Conservation (phyloP, 2,329 filamentous ascomycete genomes). For the Verticillium nonalfalfae region DNA sequence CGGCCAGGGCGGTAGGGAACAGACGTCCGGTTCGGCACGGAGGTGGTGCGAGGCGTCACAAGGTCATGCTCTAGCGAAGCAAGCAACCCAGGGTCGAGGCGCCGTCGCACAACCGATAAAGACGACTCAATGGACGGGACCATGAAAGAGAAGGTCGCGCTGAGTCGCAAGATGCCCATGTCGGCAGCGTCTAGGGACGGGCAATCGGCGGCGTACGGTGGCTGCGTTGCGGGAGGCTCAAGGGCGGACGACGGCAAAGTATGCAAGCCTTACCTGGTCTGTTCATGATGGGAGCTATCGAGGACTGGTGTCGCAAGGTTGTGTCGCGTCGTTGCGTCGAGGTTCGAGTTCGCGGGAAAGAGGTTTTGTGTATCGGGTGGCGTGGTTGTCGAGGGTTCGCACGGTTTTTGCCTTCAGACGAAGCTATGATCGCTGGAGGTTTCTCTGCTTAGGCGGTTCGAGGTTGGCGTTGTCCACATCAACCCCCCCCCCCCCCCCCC, state of each 20-base stretch:
- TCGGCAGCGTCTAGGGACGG: not conserved
- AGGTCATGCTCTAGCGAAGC: not conserved
- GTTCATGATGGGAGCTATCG: constrained; percentile 41
- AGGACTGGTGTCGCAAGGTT: not conserved
- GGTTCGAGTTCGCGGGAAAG: constrained; percentile 3
- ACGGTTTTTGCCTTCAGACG: not conserved
- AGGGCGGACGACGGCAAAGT: constrained; percentile 10
- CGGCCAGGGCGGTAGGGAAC: not conserved
- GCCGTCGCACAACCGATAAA: not conserved
- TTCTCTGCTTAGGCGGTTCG: not conserved
- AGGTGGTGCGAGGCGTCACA: not conserved
- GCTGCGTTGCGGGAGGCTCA: not conserved
- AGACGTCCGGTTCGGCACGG: not conserved
- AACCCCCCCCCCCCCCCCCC: no score
- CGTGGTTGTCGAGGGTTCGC: constrained; percentile 7
- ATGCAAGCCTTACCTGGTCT: constrained; percentile 46
- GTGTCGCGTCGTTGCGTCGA: not conserved
- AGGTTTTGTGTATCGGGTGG: constrained; percentile 7
- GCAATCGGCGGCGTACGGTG: constrained; percentile 8
- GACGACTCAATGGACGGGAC: not conserved
- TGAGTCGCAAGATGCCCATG: not conserved
- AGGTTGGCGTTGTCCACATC: not conserved
- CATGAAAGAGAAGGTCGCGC: not conserved
- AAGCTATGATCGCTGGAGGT: not conserved
- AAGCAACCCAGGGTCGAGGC: not conserved